Evolutionary conservation across 495 filamentous ascomycete genomes (phyloP), one percentile per base, ranked within the genome.

Genomic region (Penicillium pancosmium): DNA sequence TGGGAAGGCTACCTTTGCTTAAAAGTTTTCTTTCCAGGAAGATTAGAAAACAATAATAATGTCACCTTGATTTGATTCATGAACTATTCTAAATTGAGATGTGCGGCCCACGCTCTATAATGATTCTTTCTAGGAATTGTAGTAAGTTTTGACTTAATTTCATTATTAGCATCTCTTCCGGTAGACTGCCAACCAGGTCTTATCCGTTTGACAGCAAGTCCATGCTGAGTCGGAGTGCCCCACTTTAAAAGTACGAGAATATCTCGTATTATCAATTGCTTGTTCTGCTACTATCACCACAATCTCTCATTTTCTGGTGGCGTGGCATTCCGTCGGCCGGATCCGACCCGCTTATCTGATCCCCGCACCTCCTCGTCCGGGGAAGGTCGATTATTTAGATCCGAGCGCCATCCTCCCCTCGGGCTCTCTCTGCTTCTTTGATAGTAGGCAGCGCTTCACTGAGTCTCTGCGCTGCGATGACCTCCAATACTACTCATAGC

Each of bases 1-100:
- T 65, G 60, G 27, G 1, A 61, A 62, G 46, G 52, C 56, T 31
- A 56, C 59, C 25, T 56, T 56, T 52, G 60, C 55, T 54, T 68
- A 34, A 56, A 55, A 5, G 7, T 3, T 5, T 4, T 12, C 5
- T 10, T 4, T 44, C 1, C 36, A 0, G 36, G 10, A 9, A 38
- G 4, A 38, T 31, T 9, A 7, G 5, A 31, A 31, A 7, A 31
- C 27, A 31, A 31, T 31, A 31, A 7, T 9, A 31, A 31, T 31
- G 6, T 9, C 2, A 31, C 1, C 27, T 31, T 9, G 6, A 8
- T 9, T 31, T 31, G 6, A 31, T 31, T 31, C 27, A 31, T 38
- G 36, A 13, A 13, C 12, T 38, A 1, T 1, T 15, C n/a, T 10
- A 2, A 31, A 8, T 9, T 31, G 1, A 4, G 4, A 31, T 31